Percentiles rank a stretch among this genome's conserved stretches.
Conservation (phyloP, 306 rosid genomes). For the Purshia tridentata region DNA sequence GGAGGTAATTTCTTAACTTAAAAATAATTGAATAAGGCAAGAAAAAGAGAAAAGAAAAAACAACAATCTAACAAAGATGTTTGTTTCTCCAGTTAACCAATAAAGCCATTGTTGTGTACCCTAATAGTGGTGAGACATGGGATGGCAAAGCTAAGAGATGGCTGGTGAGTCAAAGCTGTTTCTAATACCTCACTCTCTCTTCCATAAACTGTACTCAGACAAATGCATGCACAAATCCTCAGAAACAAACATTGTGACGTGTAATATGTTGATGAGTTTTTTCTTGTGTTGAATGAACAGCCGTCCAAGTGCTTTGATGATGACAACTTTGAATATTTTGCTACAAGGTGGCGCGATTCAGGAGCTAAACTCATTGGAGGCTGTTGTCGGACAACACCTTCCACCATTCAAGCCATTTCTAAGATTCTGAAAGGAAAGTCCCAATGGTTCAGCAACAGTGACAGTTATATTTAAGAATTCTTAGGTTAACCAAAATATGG, state of each 20-base stretch:
- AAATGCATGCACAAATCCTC: too few relatives aligned
- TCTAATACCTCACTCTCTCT: not conserved
- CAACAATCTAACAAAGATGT: not conserved
- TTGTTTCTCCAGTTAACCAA: slow-evolving; percentile 59
- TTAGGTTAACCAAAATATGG: not conserved
- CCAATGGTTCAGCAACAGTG: not conserved
- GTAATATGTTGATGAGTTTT: slow-evolving; percentile 8
- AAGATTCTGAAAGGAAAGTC: slow-evolving; percentile 43
- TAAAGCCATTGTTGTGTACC: slow-evolving; percentile 73
- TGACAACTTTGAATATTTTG: slow-evolving; percentile 51
- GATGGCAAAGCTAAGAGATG: slow-evolving; percentile 83
- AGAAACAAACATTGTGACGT: not conserved
- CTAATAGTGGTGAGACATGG: slow-evolving; percentile 90
- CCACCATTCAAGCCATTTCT: slow-evolving; percentile 58
- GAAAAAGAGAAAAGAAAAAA: too few relatives aligned
- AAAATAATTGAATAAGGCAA: not conserved
- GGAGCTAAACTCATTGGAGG: slow-evolving; percentile 89
- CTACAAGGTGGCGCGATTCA: slow-evolving; percentile 65
- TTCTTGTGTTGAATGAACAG: slow-evolving; percentile 42
- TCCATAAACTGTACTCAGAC: not conserved
- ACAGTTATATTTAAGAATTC: not conserved
- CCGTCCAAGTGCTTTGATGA: slow-evolving; percentile 72
- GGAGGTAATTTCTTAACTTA: slow-evolving; percentile 38
- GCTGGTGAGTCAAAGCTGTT: slow-evolving; percentile 52
- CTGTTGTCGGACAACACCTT: slow-evolving; percentile 86